Conservation (phyloP, 2,329 filamentous ascomycete species). For the Cladosporium sp. region DNA sequence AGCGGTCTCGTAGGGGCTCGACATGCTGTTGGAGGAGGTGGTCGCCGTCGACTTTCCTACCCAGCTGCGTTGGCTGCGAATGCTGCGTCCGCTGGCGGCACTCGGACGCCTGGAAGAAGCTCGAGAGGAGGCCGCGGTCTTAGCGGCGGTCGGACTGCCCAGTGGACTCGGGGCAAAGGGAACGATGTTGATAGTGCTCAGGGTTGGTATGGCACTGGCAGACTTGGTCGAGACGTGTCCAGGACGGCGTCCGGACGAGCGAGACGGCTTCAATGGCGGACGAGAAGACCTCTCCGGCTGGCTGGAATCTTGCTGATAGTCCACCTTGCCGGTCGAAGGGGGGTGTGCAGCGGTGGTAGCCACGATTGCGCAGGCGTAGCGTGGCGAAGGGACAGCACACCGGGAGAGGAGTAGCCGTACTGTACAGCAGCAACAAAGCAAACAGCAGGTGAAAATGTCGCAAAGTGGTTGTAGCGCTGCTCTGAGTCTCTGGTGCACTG, state of each 20-base stretch:
- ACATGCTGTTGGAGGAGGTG: constrained; percentile 24
- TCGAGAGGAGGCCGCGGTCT: constrained; percentile 20
- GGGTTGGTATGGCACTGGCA: constrained; percentile 46
- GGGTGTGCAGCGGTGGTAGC: constrained; percentile 5
- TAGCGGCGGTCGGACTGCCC: constrained; percentile 17
- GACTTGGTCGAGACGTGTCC: constrained; percentile 41
- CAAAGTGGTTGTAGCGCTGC: constrained; percentile 4
- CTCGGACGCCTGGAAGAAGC: constrained; percentile 23
- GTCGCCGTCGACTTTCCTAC: constrained; percentile 27
- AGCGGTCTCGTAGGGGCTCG: constrained; percentile 36
- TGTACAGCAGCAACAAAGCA: background rate
- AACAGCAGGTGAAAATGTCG: background rate
- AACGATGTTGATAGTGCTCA: constrained; percentile 35
- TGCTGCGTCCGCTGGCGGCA: constrained; percentile 23
- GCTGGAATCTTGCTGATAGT: constrained; percentile 3
- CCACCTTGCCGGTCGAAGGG: constrained; percentile 17
- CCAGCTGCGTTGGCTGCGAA: constrained; percentile 27
- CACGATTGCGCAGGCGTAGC: constrained; percentile 12
- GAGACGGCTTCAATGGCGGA: constrained; percentile 20
- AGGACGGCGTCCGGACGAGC: constrained; percentile 26
- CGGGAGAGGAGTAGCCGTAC: background rate
- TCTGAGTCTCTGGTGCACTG: background rate
- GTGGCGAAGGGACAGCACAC: background rate
- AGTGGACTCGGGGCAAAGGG: constrained; percentile 23
- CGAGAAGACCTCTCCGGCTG: constrained; percentile 20